A percentile compares a stretch with the other conserved stretches of the same genome.
These are phyloP conservation scores for Sinapis alba DNA, from an alignment of 441 rosid genomes.

Conservation along the genomic window DNA sequence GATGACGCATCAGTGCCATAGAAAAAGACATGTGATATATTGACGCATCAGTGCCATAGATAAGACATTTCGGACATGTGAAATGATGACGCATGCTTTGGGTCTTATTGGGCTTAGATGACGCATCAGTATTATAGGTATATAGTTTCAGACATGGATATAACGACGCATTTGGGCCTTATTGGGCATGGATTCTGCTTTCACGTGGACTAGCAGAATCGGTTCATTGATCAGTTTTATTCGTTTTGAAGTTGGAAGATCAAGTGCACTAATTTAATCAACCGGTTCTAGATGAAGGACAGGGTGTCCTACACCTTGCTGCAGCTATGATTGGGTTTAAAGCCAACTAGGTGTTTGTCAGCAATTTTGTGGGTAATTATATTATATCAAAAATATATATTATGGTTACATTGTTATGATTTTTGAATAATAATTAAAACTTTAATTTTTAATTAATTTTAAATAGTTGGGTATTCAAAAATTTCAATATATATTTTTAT, in stretches of 20 bases:
- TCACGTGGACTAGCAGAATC: neutral
- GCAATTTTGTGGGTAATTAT: too few relatives aligned
- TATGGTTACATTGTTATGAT: too few relatives aligned
- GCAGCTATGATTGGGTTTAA: too few relatives aligned
- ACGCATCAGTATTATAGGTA: neutral
- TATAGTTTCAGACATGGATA: neutral
- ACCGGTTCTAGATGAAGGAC: too few relatives aligned
- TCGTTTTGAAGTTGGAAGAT: neutral
- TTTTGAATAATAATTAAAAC: too few relatives aligned
- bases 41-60: neutral
- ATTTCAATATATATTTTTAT: too few relatives aligned
- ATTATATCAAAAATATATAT: too few relatives aligned
- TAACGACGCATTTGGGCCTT: constrained; percentile 8
- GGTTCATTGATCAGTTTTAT: neutral
- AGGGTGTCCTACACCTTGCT: too few relatives aligned
- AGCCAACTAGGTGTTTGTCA: too few relatives aligned
- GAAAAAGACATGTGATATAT: too few relatives aligned
- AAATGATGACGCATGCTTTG: constrained; percentile 9
- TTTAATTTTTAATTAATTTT: too few relatives aligned
- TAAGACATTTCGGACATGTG: neutral
- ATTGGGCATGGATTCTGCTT: constrained; percentile 9
- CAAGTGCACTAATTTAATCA: neutral
- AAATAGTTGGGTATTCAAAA: too few relatives aligned
- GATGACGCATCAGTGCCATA: neutral
- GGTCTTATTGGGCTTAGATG: neutral